phyloP scores from a whole-genome alignment of 495 filamentous ascomycete genomes.

The Penicillium desertorum region DNA sequence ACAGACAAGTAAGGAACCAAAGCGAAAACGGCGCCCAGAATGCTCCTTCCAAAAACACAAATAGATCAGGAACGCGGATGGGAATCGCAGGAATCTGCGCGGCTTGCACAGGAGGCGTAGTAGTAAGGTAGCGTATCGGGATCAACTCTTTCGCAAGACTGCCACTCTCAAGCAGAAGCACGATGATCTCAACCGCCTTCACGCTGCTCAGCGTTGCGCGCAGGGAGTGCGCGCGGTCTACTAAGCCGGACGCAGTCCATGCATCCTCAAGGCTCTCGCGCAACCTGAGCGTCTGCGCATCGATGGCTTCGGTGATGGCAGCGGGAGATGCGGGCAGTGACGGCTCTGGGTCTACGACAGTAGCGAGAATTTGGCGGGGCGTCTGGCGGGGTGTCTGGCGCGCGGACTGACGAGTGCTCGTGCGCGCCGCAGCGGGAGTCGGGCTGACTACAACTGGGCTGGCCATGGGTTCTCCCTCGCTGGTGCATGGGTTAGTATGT shows the following conservation, averaged over 20 bases:
- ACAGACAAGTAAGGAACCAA: conserved; percentile 71
- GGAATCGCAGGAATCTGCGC: conserved; percentile 43
- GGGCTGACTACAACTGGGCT: background rate
- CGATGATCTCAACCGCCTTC: conserved; percentile 64
- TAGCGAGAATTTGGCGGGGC: conserved; percentile 15
- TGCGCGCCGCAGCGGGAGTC: conserved; percentile 1
- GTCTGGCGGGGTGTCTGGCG: conserved; percentile 23
- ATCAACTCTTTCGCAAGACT: conserved; percentile 43
- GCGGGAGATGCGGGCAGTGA: conserved; percentile 78
- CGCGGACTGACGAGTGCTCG: conserved; percentile 1
- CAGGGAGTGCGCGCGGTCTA: conserved; percentile 49
- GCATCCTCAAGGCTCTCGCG: conserved; percentile 48
- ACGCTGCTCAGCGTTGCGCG: conserved; percentile 63
- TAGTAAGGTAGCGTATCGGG: conserved; percentile 68
- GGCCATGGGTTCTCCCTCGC: background rate
- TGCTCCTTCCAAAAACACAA: conserved; percentile 66
- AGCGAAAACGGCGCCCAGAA: conserved; percentile 84
- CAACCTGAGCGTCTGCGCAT: conserved; percentile 66
- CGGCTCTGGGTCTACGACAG: conserved; percentile 16
- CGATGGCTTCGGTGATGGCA: conserved; percentile 76
- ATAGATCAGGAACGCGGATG: conserved; percentile 76
- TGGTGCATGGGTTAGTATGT: background rate
- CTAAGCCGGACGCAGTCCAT: conserved; percentile 47
- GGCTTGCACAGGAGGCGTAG: conserved; percentile 58
- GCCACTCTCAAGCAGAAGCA: conserved; percentile 61